phyloP scores from a whole-genome alignment of 192 early-diverging fungal species.

The Geranomyces variabilis region DNA sequence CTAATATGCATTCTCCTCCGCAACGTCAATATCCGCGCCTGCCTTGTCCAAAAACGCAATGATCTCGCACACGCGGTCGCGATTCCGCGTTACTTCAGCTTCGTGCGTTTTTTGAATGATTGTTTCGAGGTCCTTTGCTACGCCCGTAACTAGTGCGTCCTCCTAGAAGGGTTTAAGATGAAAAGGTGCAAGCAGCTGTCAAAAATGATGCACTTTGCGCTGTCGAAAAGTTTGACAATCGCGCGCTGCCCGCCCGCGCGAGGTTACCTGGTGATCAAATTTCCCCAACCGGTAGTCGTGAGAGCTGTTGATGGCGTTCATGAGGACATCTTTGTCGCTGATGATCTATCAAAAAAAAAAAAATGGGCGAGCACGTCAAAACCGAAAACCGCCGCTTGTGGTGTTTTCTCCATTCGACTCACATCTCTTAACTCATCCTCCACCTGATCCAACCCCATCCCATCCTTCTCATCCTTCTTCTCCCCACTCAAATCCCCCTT shows the following conservation, averaged over 20 bases:
- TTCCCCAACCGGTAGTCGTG: constrained; percentile 62
- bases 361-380: no score
- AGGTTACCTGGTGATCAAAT: constrained; percentile 60
- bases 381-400: no score
- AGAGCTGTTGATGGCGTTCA: constrained; percentile 62
- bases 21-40: constrained; percentile 57
- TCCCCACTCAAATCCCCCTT: constrained; percentile 49
- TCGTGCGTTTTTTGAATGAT: constrained; percentile 53
- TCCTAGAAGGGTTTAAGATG: constrained; percentile 42
- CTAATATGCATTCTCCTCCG: constrained; percentile 59
- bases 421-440: constrained; percentile 39
- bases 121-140: constrained; percentile 51
- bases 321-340: constrained; percentile 61
- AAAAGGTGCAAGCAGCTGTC: no score
- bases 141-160: constrained; percentile 55
- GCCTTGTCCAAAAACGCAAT: constrained; percentile 59
- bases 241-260: background rate
- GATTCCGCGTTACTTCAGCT: constrained; percentile 54
- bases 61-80: constrained; percentile 61
- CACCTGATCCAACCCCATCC: constrained; percentile 10
- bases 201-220: background rate
- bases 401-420: no score
- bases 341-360: constrained; percentile 43
- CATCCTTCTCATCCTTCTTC: constrained; percentile 18
- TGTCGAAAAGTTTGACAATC: no score